Evolutionary conservation across 495 filamentous ascomycete species (phyloP).

Genomic region (Neurospora sp.): DNA sequence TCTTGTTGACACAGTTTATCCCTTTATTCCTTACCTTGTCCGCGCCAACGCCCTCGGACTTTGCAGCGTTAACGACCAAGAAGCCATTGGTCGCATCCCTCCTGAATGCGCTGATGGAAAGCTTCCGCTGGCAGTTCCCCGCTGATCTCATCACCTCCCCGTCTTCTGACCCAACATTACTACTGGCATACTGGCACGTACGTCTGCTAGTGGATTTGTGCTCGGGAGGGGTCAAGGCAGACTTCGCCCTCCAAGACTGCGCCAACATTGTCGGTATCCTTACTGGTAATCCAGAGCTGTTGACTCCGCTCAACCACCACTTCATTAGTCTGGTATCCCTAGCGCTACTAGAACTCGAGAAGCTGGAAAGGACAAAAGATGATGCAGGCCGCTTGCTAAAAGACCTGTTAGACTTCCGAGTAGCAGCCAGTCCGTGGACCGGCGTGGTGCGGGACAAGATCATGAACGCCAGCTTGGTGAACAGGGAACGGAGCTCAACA

Average conservation of each 20-base stretch:
- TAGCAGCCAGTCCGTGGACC: conserved; percentile 35
- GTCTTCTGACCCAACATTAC: conserved; percentile 39
- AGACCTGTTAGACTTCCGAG: conserved; percentile 23
- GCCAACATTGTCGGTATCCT: conserved; percentile 47
- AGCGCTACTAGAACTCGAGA: conserved; percentile 56
- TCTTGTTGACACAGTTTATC: conserved; percentile 24
- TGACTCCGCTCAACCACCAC: conserved; percentile 63
- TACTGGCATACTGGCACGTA: conserved; percentile 66
- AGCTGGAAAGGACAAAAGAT: conserved; percentile 17
- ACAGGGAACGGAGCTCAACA: not conserved
- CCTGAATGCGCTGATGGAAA: conserved; percentile 28
- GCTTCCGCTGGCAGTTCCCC: conserved; percentile 38
- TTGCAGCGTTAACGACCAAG: conserved; percentile 4
- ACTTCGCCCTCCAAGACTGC: conserved; percentile 51
- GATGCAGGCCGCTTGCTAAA: conserved; percentile 24
- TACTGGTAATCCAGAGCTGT: conserved; percentile 43
- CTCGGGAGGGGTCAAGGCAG: conserved; percentile 30
- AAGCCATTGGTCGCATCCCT: conserved; percentile 13
- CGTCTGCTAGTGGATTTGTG: conserved; percentile 52
- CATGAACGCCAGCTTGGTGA: conserved; percentile 14
- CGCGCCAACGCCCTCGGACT: conserved; percentile 3
- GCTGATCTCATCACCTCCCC: conserved; percentile 16
- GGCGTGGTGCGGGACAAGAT: conserved; percentile 37
- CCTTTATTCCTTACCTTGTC: conserved; percentile 12
- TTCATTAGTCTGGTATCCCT: conserved; percentile 57